Evolutionary conservation across 352 stramenopile genomes (phyloP), one percentile per base, ranked within the genome.

Genomic region (Phytopythium oedochilum): DNA sequence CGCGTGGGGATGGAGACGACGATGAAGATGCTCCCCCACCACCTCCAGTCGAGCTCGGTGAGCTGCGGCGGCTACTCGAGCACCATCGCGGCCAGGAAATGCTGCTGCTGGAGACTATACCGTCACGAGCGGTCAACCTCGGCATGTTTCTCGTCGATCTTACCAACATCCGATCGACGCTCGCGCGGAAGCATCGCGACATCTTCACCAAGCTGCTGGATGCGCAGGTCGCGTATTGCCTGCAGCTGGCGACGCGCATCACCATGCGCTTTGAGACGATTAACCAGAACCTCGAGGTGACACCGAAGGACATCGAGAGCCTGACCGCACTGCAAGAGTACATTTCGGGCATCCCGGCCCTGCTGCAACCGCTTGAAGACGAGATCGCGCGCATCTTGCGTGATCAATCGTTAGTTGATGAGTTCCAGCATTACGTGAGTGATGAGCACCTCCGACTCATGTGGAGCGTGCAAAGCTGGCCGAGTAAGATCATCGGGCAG

Each of bases 281-380:
- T 42, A 86, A 96, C 47, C 71, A 86, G 45, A 87, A 83, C 29
- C 61, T 98, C 3, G 75, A 66, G 5, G 73, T 83, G 2, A 86
- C 77, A 2, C 88, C 92, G 2, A 94, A 94, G 47, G 86, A 98
- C 56, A 97, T 98, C 39, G 92, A 98, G 60, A 83, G 87, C 22
- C 66, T 98, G 50, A 92, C 84, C 2, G 84, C 86, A 8, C 53
- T 97, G 31, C 78, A 96, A 52, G 88, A 96, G 47, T 97, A 91
- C 60, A 91, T 97, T 38, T 73, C 70, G 25, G 78, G 73, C 6
- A 59, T 97, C 7, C 85, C 86, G 22, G 48, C 73, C 31, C 48
- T 89, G 18, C 46, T 96, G 29, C 77, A 88, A 10, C 86, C 86
- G 11, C 53, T 96, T 11, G 77, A 93, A 32, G 79, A 92, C 22